A percentile compares a stretch with the other conserved stretches of the same genome.
These are phyloP conservation scores for Myxozyma sirexii DNA, from an alignment of 805 yeast species.

Conservation along the genomic window DNA sequence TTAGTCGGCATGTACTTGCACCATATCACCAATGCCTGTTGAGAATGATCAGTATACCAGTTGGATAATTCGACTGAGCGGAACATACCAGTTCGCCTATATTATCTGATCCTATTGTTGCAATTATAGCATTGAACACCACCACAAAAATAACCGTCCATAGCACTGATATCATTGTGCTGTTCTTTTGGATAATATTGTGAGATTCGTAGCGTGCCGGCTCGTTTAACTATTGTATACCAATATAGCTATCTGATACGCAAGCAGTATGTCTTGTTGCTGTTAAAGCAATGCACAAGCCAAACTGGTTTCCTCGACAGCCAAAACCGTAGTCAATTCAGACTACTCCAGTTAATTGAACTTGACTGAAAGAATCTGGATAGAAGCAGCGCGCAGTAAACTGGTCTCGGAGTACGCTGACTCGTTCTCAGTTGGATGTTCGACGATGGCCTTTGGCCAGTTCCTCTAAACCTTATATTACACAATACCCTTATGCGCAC, in stretches of 20 bases:
- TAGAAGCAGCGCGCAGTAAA: too few relatives aligned
- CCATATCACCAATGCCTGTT: conserved; percentile 31
- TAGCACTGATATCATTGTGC: conserved; percentile 22
- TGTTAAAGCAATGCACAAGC: too few relatives aligned
- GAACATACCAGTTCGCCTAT: conserved; percentile 38
- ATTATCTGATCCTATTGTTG: conserved; percentile 44
- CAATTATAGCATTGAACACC: conserved; percentile 45
- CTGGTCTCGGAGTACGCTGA: too few relatives aligned
- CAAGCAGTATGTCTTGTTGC: too few relatives aligned
- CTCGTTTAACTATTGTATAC: too few relatives aligned
- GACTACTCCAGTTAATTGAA: too few relatives aligned
- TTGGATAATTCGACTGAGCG: neutral
- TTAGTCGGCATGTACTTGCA: conserved; percentile 10
- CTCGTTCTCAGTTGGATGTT: neutral
- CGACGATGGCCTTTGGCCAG: neutral
- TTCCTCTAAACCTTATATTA: neutral
- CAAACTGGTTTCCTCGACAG: too few relatives aligned
- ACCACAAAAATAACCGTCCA: conserved; percentile 45
- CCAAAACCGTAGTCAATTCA: too few relatives aligned
- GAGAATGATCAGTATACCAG: neutral
- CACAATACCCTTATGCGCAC: conserved; percentile 1
- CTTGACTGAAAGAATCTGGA: too few relatives aligned
- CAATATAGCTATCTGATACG: too few relatives aligned
- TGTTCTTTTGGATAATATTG: neutral
- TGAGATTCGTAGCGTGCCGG: too few relatives aligned